phyloP scores from a whole-genome alignment of 1,284 basidiomycete genomes.

The Trichosporon inkin region DNA sequence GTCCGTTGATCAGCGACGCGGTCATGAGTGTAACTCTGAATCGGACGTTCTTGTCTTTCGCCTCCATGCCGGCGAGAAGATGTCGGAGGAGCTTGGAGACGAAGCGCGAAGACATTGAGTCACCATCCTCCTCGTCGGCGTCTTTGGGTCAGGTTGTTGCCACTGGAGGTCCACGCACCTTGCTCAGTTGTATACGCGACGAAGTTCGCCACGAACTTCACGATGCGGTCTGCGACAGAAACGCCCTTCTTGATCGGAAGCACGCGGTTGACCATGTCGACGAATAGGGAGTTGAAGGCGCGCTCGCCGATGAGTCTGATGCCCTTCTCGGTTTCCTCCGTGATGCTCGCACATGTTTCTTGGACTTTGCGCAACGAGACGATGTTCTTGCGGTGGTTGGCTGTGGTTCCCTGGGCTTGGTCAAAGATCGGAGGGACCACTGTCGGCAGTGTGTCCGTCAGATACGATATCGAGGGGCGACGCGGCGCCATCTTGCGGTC shows the following conservation, averaged over 20 bases:
- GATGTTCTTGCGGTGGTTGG: slow-evolving; percentile 88
- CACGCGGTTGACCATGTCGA: slow-evolving; percentile 67
- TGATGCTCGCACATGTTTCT: slow-evolving; percentile 59
- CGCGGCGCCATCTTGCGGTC: slow-evolving; percentile 25
- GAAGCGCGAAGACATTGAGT: slow-evolving; percentile 70
- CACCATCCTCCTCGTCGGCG: slow-evolving; percentile 62
- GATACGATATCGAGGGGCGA: slow-evolving; percentile 30
- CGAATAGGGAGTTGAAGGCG: slow-evolving; percentile 69
- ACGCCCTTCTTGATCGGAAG: slow-evolving; percentile 80
- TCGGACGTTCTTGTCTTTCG: slow-evolving; percentile 85
- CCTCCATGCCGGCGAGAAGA: slow-evolving; percentile 74
- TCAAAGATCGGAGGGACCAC: slow-evolving; percentile 64
- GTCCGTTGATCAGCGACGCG: slow-evolving; percentile 71
- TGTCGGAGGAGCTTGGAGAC: slow-evolving; percentile 68
- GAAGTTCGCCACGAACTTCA: slow-evolving; percentile 82
- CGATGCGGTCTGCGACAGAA: slow-evolving; percentile 68
- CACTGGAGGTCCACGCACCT: slow-evolving; percentile 55
- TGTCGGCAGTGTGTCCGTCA: slow-evolving; percentile 41
- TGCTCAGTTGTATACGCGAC: slow-evolving; percentile 73
- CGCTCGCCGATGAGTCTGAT: slow-evolving; percentile 72
- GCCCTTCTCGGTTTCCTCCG: slow-evolving; percentile 54
- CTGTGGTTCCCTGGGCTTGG: slow-evolving; percentile 74
- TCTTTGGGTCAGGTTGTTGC: slow-evolving; percentile 35
- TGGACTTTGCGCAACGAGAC: slow-evolving; percentile 83
- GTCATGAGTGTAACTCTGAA: slow-evolving; percentile 74